A percentile compares a stretch with the other conserved stretches of the same genome.
phyloP scores from a whole-genome alignment of 345 rosid species.

The Crucihimalaya himalaica region DNA sequence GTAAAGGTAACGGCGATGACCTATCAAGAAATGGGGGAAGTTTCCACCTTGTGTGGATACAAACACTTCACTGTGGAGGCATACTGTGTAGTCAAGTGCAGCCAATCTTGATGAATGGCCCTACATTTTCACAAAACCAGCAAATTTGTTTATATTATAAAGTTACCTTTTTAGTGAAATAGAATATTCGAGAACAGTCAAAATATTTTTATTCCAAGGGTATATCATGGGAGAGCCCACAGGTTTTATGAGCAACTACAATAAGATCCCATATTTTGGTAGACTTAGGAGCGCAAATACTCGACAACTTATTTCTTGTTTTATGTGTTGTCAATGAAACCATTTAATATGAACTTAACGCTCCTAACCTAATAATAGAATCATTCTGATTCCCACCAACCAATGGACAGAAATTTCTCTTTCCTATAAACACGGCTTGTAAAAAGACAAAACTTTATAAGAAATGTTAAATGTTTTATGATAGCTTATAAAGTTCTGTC shows the following conservation, averaged over 20 bases:
- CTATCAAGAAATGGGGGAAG: constrained; percentile 95
- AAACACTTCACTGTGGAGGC: constrained; percentile 94
- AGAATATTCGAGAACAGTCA: not conserved
- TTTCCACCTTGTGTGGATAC: constrained; percentile 99
- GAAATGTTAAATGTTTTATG: no score
- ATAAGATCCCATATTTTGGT: not conserved
- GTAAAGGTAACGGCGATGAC: constrained; percentile 85
- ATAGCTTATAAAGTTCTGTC: no score
- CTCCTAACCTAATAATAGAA: not conserved
- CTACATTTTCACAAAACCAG: constrained; percentile 46
- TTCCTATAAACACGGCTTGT: not conserved
- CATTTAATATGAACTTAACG: not conserved
- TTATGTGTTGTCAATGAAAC: not conserved
- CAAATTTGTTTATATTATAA: not conserved
- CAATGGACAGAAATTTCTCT: not conserved
- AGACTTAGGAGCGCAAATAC: no score
- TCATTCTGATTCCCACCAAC: constrained; percentile 7
- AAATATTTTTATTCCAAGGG: not conserved
- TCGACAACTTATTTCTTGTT: no score
- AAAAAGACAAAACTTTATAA: not conserved
- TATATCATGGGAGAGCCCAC: constrained; percentile 21
- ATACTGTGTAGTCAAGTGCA: constrained; percentile 89
- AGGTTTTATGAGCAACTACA: constrained; percentile 14
- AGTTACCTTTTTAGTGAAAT: not conserved
- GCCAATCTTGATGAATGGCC: constrained; percentile 92